Percentiles rank a stretch among this genome's conserved stretches.
These are phyloP conservation scores for Sesbania bispinosa DNA, from an alignment of 306 rosid species.

Conservation along the genomic window DNA sequence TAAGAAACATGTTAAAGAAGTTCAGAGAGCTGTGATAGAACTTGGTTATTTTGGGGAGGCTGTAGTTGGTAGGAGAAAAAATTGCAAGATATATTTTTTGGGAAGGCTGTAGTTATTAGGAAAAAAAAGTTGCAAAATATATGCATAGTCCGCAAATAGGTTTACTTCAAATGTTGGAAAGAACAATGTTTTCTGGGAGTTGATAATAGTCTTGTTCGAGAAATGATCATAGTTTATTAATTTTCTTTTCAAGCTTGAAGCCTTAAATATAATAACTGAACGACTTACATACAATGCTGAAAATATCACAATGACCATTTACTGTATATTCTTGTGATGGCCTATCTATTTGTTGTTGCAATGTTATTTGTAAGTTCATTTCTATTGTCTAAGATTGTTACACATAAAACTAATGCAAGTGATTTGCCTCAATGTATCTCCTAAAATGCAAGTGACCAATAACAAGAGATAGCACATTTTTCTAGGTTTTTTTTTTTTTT, in stretches of 20 bases:
- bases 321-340: too few species aligned
- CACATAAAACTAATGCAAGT: too few species aligned
- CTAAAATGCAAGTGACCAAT: too few species aligned
- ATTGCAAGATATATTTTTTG: too few species aligned
- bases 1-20: not conserved
- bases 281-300: not conserved
- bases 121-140: not conserved
- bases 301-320: not conserved
- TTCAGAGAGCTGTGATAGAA: not conserved
- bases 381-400: too few species aligned
- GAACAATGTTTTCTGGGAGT: not conserved
- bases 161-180: not conserved
- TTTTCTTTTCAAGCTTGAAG: not conserved
- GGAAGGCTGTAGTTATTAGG: too few species aligned
- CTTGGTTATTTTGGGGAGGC: conserved; percentile 1
- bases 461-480: too few species aligned
- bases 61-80: not conserved
- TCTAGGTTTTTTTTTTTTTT: too few species aligned
- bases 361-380: too few species aligned
- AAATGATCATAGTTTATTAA: not conserved
- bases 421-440: too few species aligned
- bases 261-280: not conserved
- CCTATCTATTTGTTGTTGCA: too few species aligned
- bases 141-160: not conserved
- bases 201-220: not conserved